Percentiles rank a stretch among this genome's conserved stretches.
These are phyloP conservation scores for Eimeria praecox DNA, from an alignment of 169 alveolate genomes.

Conservation along the genomic window DNA sequence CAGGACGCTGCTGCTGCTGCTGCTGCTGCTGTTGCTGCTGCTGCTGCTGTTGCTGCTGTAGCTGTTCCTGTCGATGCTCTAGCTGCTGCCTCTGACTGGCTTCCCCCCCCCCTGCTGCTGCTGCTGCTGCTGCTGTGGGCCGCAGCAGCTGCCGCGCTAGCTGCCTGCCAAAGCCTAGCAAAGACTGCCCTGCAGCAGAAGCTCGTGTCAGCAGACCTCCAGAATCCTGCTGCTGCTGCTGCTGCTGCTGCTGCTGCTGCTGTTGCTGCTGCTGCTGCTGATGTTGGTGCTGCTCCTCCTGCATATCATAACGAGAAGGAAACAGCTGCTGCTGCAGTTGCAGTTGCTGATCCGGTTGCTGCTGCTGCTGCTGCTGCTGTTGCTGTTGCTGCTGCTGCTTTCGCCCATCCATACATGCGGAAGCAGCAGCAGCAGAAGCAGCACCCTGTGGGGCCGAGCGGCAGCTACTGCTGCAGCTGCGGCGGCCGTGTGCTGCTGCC, in stretches of 20 bases:
- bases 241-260: slow-evolving; percentile 32
- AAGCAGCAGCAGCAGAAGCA: slow-evolving; percentile 27
- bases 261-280: not conserved
- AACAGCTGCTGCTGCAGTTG: slow-evolving; percentile 19
- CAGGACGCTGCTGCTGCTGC: slow-evolving; percentile 41
- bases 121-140: not conserved
- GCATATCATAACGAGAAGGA: not conserved
- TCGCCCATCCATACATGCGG: not conserved
- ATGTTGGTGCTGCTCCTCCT: not conserved
- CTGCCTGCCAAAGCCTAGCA: slow-evolving; percentile 3
- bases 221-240: not conserved
- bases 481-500: slow-evolving; percentile 31
- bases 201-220: slow-evolving; percentile 39
- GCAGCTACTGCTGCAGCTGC: slow-evolving; percentile 35
- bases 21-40: slow-evolving; percentile 29
- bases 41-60: slow-evolving; percentile 39
- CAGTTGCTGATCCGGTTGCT: not conserved
- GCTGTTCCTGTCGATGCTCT: not conserved
- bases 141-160: slow-evolving; percentile 32
- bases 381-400: slow-evolving; percentile 34
- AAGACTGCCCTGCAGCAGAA: slow-evolving; percentile 14
- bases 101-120: not conserved
- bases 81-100: not conserved
- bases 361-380: slow-evolving; percentile 44
- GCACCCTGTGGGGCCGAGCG: slow-evolving; percentile 47